A percentile compares a stretch with the other conserved stretches of the same genome.
phyloP scores from a whole-genome alignment of 2,329 filamentous ascomycete genomes.

The Hansfordia pulvinata region DNA sequence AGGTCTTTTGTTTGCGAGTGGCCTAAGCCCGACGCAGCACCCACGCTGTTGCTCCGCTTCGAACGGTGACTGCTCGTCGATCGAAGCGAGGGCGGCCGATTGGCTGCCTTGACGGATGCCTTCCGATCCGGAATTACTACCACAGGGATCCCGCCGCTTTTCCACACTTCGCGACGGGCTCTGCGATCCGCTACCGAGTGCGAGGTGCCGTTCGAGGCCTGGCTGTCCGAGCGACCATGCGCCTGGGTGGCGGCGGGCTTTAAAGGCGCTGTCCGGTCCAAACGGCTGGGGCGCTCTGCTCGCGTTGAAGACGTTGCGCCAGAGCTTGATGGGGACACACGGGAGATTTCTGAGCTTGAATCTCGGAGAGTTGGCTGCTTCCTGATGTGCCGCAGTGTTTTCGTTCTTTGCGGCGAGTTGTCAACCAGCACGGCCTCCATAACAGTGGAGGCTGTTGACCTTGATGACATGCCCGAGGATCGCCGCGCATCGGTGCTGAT shows the following conservation, averaged over 20 bases:
- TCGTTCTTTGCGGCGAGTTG: slow-evolving; percentile 28
- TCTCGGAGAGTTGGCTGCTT: slow-evolving; percentile 39
- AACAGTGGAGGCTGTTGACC: slow-evolving; percentile 40
- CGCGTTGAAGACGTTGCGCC: slow-evolving; percentile 26
- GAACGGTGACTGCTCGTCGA: slow-evolving; percentile 47
- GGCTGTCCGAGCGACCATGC: slow-evolving; percentile 27
- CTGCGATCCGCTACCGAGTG: slow-evolving; percentile 38
- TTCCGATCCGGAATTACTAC: slow-evolving; percentile 45
- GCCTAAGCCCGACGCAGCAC: slow-evolving; percentile 29
- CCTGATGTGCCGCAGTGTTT: slow-evolving; percentile 47
- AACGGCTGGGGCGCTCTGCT: too few relatives aligned
- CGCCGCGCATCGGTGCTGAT: slow-evolving; percentile 29
- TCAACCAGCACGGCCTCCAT: slow-evolving; percentile 46
- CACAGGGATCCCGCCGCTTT: slow-evolving; percentile 46
- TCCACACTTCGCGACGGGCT: slow-evolving; percentile 44
- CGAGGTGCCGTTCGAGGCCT: slow-evolving; percentile 31
- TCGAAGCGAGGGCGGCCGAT: slow-evolving; percentile 38
- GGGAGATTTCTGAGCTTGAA: slow-evolving; percentile 25
- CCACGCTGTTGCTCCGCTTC: slow-evolving; percentile 36
- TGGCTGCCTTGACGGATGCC: slow-evolving; percentile 35
- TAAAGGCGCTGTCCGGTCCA: too few relatives aligned
- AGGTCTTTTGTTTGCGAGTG: slow-evolving; percentile 26
- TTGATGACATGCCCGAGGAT: slow-evolving; percentile 39
- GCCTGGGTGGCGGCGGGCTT: too few relatives aligned
- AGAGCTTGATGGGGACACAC: slow-evolving; percentile 28